phyloP scores from a whole-genome alignment of 305 asterid species.

The Plantago coronopus region DNA sequence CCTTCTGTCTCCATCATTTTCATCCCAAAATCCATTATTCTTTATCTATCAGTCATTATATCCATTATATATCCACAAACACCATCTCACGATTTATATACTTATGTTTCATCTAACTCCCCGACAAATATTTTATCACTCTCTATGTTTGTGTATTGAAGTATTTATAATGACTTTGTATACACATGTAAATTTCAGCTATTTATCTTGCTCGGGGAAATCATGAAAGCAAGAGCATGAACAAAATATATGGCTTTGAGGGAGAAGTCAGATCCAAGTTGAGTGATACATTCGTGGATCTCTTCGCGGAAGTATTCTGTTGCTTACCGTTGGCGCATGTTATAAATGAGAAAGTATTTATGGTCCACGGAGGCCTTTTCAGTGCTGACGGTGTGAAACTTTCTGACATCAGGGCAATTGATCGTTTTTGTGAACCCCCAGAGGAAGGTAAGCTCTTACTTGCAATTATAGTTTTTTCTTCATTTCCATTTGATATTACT shows the following conservation, averaged over 20 bases:
- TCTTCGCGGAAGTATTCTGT: constrained; percentile 97
- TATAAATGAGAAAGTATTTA: constrained; percentile 70
- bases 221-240: constrained; percentile 99
- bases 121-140: too few species aligned
- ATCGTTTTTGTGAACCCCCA: constrained; percentile 96
- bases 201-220: constrained; percentile 90
- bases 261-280: constrained; percentile 96
- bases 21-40: not conserved
- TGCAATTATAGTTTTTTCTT: constrained; percentile 10
- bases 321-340: constrained; percentile 94
- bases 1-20: not conserved
- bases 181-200: constrained; percentile 45
- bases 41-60: too few species aligned
- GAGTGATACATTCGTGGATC: constrained; percentile 81
- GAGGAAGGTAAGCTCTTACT: constrained; percentile 77
- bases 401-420: constrained; percentile 78
- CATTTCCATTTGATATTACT: constrained; percentile 9
- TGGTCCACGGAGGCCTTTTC: constrained; percentile 98
- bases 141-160: not conserved
- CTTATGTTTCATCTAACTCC: too few species aligned
- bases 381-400: constrained; percentile 96
- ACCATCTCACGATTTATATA: not conserved
- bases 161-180: constrained; percentile 10
- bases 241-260: constrained; percentile 97
- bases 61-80: not conserved